Percentiles rank a stretch among this genome's conserved stretches.
phyloP scores from a whole-genome alignment of 2,329 filamentous ascomycete species.

The Clonostachys chloroleuca region DNA sequence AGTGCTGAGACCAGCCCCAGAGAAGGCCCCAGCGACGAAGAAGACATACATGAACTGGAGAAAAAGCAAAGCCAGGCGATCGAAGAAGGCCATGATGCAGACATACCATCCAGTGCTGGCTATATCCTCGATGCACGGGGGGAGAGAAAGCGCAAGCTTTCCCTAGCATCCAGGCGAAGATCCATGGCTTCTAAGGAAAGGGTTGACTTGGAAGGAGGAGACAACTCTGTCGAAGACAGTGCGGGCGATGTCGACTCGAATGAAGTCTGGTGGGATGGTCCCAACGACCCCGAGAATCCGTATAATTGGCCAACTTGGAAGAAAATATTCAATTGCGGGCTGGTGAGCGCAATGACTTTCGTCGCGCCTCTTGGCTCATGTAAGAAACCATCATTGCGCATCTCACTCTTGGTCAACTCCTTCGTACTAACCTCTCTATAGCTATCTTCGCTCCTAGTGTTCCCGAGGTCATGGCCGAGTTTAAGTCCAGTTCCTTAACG shows the following conservation, averaged over 20 bases:
- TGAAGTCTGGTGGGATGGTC: background rate
- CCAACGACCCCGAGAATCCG: background rate
- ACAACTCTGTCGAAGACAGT: too few species aligned
- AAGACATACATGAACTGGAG: too few species aligned
- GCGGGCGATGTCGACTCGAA: background rate
- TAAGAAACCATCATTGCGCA: background rate
- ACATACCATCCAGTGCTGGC: too few species aligned
- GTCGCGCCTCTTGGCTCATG: background rate
- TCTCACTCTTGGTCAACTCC: background rate
- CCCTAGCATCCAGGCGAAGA: too few species aligned
- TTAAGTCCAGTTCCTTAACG: constrained; percentile 35
- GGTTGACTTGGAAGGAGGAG: too few species aligned
- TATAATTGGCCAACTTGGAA: background rate
- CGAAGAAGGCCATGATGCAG: too few species aligned
- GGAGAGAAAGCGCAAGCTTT: too few species aligned
- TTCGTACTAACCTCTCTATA: background rate
- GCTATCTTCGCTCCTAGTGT: background rate
- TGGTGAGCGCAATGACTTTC: background rate
- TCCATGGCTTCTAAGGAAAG: too few species aligned
- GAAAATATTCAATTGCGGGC: background rate
- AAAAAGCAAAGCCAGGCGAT: too few species aligned
- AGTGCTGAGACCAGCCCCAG: too few species aligned
- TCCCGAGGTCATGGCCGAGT: constrained; percentile 39
- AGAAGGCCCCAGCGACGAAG: too few species aligned
- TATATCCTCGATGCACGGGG: too few species aligned